These are phyloP conservation scores for Diospyros kaki DNA, from an alignment of 148 eudicot genomes.

Conservation along the genomic window DNA sequence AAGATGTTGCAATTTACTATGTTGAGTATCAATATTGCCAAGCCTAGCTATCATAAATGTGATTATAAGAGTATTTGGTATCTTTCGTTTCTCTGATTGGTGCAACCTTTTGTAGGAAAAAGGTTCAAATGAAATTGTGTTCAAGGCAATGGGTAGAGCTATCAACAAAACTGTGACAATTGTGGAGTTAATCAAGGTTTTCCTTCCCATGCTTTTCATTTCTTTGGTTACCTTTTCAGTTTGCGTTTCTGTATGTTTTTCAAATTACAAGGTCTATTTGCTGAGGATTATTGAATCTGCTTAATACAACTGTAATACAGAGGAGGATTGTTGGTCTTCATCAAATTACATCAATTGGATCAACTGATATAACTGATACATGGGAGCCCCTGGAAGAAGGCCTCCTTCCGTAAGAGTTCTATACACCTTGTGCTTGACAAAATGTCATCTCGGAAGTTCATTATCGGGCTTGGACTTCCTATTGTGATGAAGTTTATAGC, in stretches of 20 bases:
- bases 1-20: neutral
- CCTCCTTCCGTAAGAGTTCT: conserved; percentile 75
- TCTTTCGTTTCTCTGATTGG: neutral
- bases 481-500: neutral
- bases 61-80: neutral
- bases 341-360: conserved; percentile 82
- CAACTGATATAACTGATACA: conserved; percentile 89
- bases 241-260: neutral
- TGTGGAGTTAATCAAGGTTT: conserved; percentile 94
- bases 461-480: neutral
- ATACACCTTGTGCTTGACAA: neutral
- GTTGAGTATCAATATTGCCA: no score
- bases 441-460: neutral
- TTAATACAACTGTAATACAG: conserved; percentile 34
- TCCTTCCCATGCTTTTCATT: neutral
- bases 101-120: conserved; percentile 54
- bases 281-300: conserved; percentile 4
- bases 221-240: neutral
- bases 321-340: conserved; percentile 95
- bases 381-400: conserved; percentile 99
- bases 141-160: conserved; percentile 99
- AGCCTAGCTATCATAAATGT: no score
- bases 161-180: conserved; percentile 96
- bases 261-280: neutral
- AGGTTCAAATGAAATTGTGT: conserved; percentile 69